phyloP scores from a whole-genome alignment of 2,329 filamentous ascomycete species.

The Trichoderma endophyticum region DNA sequence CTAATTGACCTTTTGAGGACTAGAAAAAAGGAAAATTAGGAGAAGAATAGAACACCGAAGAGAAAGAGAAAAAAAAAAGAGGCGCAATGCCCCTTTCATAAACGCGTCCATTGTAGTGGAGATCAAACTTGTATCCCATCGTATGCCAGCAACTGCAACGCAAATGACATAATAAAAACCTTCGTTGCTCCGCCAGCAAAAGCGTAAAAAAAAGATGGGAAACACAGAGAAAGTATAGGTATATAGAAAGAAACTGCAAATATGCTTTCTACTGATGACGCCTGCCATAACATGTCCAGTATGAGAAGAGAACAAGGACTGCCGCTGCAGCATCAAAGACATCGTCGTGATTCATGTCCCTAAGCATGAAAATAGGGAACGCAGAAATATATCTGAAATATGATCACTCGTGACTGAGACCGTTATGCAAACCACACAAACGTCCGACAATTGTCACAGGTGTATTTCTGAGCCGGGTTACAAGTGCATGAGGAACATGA shows the following conservation, averaged over 20 bases:
- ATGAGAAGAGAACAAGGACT: background rate
- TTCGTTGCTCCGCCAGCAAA: background rate
- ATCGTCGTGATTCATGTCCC: background rate
- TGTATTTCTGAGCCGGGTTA: background rate
- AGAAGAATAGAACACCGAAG: background rate
- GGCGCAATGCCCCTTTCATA: background rate
- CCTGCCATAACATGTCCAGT: background rate
- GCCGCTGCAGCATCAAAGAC: background rate
- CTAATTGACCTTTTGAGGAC: background rate
- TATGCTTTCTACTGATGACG: background rate
- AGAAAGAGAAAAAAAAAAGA: background rate
- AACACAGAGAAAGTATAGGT: background rate
- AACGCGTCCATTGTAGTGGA: background rate
- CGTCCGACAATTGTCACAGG: background rate
- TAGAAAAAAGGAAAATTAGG: background rate
- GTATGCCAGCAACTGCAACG: background rate
- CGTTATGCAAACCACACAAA: background rate
- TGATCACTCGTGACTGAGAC: background rate
- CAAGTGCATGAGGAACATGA: background rate
- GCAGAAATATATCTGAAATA: background rate
- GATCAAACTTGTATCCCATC: background rate
- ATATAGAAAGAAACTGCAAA: background rate
- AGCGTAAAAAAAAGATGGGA: background rate
- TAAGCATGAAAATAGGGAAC: background rate
- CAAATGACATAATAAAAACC: background rate